These are phyloP conservation scores for Leptographium flavum DNA, from an alignment of 2,329 filamentous ascomycete species.

Conservation along the genomic window DNA sequence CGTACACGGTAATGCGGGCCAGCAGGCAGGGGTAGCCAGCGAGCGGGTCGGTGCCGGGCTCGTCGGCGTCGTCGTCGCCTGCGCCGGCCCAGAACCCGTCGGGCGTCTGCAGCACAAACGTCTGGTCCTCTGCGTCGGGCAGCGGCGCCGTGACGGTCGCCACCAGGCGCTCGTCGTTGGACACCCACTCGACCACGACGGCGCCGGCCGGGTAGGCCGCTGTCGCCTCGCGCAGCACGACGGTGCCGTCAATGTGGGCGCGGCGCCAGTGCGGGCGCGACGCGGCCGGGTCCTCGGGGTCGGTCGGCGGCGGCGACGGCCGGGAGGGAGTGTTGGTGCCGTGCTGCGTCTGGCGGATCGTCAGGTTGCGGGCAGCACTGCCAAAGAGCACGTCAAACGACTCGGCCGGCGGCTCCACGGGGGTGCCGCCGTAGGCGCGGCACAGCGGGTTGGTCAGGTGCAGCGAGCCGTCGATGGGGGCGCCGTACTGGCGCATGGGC, in stretches of 20 bases:
- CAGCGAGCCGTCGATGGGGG: conserved; percentile 5
- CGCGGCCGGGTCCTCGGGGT: conserved; percentile 8
- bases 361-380: conserved; percentile 20
- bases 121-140: conserved; percentile 19
- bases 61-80: background rate
- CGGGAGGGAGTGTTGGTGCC: no score
- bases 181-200: conserved; percentile 24
- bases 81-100: conserved; percentile 2
- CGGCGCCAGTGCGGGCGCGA: conserved; percentile 1
- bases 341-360: no score
- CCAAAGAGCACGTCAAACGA: conserved; percentile 21
- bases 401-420: background rate
- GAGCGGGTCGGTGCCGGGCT: background rate
- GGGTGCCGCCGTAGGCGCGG: background rate
- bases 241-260: conserved; percentile 16
- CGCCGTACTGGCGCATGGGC: background rate
- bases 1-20: conserved; percentile 31
- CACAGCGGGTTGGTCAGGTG: background rate
- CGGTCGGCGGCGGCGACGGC: conserved; percentile 7
- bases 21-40: conserved; percentile 28
- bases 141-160: conserved; percentile 19
- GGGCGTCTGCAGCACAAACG: conserved; percentile 18
- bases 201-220: background rate
- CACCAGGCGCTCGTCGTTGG: conserved; percentile 28
- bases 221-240: conserved; percentile 25